Evolutionary conservation across 2,329 filamentous ascomycete genomes (phyloP), one percentile per base, ranked within the genome.

Genomic region (Coniochaeta sp.): DNA sequence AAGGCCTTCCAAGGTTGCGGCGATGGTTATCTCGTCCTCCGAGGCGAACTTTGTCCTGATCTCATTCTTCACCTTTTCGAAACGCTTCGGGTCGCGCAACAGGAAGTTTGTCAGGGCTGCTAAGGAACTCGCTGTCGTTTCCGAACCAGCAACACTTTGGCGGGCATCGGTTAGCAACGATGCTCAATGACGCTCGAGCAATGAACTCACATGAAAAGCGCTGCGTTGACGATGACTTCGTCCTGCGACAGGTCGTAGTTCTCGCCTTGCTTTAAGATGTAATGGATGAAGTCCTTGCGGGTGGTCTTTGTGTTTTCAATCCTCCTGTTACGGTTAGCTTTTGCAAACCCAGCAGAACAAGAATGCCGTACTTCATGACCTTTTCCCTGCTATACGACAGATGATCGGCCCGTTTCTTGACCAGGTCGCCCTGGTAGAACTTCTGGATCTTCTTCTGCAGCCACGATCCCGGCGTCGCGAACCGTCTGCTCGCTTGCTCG

Each of bases 71-170:
- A 67, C 54, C 27, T 52, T 57, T 0, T 52, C 18, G 20, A 42
- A 42, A 14, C 38, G 26, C 22, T 33, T 16, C 12, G 65, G 64
- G 51, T 62, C 61, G 4, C 59, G 58, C 28, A 58, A 51, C 7
- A 71, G 58, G 51, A 64, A 64, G 52, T 61, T 68, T 10, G 65
- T 60, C 5, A 62, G 55, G 3, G 60, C 61, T 2, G 66, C 51
- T 13, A 65, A 13, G 65, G 70, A 68, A 4, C 70, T 76, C 2
- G 73, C 72, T 4, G 73, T 74, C 0, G 38, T 42, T n/a, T 42
- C 38, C 27, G 71, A 72, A 9, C 74, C 73, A 2, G 72, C 74
- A 28, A 74, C 70, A 22, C 56, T 59, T 14, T 12, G 13, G 12
- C 9, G 22, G 16, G 7, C 4, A 22, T 22, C 18, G 7, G 38